phyloP scores from a whole-genome alignment of 2,329 filamentous ascomycete species.

The Amauroascus niger region DNA sequence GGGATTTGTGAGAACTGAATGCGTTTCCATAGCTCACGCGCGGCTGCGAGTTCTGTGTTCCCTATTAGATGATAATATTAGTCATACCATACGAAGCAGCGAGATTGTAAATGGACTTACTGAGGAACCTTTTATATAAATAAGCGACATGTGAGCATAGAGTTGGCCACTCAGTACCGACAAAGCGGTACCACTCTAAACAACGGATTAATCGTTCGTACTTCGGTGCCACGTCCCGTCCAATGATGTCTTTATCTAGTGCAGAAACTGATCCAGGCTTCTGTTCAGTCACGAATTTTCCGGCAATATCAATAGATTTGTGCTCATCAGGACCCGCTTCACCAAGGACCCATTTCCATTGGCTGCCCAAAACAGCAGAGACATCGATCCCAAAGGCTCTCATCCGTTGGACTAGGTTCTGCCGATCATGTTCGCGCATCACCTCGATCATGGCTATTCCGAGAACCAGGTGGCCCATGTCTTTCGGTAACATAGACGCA shows the following conservation, averaged over 20 bases:
- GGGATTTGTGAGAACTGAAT: slow-evolving; percentile 44
- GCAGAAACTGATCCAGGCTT: slow-evolving; percentile 47
- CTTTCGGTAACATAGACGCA: slow-evolving; percentile 62
- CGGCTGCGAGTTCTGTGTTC: slow-evolving; percentile 41
- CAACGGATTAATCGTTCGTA: slow-evolving; percentile 68
- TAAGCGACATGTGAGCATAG: slow-evolving; percentile 59
- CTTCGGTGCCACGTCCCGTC: slow-evolving; percentile 48
- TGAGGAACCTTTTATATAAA: slow-evolving; percentile 73
- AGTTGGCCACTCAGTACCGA: slow-evolving; percentile 61
- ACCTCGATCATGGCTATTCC: slow-evolving; percentile 69
- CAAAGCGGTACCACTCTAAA: slow-evolving; percentile 73
- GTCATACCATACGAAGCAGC: slow-evolving; percentile 24
- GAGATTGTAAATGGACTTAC: slow-evolving; percentile 48
- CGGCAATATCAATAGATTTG: slow-evolving; percentile 26
- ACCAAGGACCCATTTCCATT: slow-evolving; percentile 43
- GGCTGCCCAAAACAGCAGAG: slow-evolving; percentile 60
- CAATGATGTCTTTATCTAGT: slow-evolving; percentile 62
- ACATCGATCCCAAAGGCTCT: slow-evolving; percentile 63
- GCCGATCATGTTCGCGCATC: slow-evolving; percentile 53
- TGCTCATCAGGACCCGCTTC: slow-evolving; percentile 29
- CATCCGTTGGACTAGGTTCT: slow-evolving; percentile 64
- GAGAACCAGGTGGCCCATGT: slow-evolving; percentile 59
- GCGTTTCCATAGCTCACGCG: slow-evolving; percentile 44
- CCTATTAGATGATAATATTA: neutral
- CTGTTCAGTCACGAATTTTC: slow-evolving; percentile 43